These are phyloP conservation scores for Kluyveromyces siamensis DNA, from an alignment of 805 yeast species.

Conservation along the genomic window DNA sequence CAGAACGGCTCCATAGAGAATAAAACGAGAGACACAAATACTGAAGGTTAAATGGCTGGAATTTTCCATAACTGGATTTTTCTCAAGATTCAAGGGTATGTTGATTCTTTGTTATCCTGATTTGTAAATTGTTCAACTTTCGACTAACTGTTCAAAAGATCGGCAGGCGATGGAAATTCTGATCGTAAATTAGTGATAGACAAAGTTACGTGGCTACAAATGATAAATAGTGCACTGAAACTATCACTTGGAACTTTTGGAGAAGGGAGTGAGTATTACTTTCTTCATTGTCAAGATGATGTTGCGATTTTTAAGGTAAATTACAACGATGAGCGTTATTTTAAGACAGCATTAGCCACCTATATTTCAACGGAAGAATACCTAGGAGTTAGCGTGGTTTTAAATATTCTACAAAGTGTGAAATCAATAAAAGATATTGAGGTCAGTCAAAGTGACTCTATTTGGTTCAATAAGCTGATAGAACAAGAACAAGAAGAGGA, in stretches of 20 bases:
- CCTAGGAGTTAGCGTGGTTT: slow-evolving; percentile 18
- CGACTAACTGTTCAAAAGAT: slow-evolving; percentile 6
- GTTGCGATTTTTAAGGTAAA: slow-evolving; percentile 22
- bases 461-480: slow-evolving; percentile 19
- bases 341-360: slow-evolving; percentile 26
- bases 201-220: slow-evolving; percentile 32
- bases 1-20: too few relatives aligned
- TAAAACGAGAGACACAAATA: too few relatives aligned
- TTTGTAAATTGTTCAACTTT: not conserved
- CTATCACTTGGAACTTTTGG: slow-evolving; percentile 36
- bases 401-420: slow-evolving; percentile 15
- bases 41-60: not conserved
- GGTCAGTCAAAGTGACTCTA: slow-evolving; percentile 17
- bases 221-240: slow-evolving; percentile 27
- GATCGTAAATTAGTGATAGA: slow-evolving; percentile 22
- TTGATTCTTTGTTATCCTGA: not conserved
- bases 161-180: slow-evolving; percentile 14
- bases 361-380: slow-evolving; percentile 26
- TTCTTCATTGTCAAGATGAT: slow-evolving; percentile 20
- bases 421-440: slow-evolving; percentile 17
- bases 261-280: slow-evolving; percentile 27
- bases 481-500: slow-evolving; percentile 15
- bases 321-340: slow-evolving; percentile 19
- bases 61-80: slow-evolving; percentile 17
- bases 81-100: slow-evolving; percentile 20